A percentile compares a stretch with the other conserved stretches of the same genome.
Evolutionary conservation across 345 rosid species (phyloP).

Genomic region (Populus ilicifolia): DNA sequence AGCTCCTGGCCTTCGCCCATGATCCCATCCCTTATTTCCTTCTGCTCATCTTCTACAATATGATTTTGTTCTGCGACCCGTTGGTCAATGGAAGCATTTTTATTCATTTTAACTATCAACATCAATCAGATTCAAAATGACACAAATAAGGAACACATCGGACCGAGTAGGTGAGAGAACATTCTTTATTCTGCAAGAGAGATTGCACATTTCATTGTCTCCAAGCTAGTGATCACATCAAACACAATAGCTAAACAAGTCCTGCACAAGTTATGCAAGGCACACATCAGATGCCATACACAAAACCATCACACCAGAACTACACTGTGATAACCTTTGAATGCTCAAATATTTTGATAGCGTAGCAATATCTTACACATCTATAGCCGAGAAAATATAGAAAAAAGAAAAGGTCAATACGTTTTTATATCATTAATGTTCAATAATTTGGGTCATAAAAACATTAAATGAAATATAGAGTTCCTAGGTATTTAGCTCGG

Average conservation of each 20-base stretch:
- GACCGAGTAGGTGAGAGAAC: conserved; percentile 13
- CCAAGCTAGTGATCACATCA: conserved; percentile 8
- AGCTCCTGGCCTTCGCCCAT: conserved; percentile 38
- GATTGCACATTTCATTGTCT: conserved; percentile 29
- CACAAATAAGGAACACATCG: conserved; percentile 14
- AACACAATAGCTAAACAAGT: conserved; percentile 3
- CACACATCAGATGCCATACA: neutral
- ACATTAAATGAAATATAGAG: neutral
- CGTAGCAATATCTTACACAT: neutral
- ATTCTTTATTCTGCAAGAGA: conserved; percentile 17
- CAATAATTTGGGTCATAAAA: neutral
- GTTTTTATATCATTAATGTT: neutral
- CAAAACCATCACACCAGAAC: neutral
- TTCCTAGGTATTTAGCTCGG: neutral
- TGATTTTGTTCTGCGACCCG: conserved; percentile 28
- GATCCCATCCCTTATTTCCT: conserved; percentile 33
- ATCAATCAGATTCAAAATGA: conserved; percentile 45
- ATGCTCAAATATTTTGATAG: neutral
- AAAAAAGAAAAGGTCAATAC: neutral
- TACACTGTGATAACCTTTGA: neutral
- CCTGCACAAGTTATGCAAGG: conserved; percentile 12
- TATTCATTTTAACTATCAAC: conserved; percentile 26
- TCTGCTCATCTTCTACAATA: conserved; percentile 19
- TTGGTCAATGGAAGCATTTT: conserved; percentile 21
- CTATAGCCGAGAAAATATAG: neutral